Evolutionary conservation across 345 rosid genomes (phyloP).

Genomic region (Erucastrum elatum): DNA sequence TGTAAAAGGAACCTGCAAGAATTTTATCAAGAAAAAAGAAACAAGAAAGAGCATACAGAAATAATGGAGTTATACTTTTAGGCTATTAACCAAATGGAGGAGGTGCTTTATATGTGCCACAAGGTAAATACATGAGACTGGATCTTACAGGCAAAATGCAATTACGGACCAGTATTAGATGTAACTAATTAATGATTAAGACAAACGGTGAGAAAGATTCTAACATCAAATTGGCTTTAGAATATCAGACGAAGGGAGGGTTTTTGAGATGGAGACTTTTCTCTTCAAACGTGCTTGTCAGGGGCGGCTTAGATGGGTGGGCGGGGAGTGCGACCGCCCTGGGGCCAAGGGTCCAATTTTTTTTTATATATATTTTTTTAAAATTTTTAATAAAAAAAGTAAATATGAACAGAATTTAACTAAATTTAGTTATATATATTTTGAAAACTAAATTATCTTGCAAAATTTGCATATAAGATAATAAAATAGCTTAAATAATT

Average conservation of each 20-base stretch:
- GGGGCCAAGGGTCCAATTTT: too few relatives aligned
- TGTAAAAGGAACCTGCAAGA: too few relatives aligned
- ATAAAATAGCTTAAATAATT: too few relatives aligned
- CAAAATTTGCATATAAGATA: too few relatives aligned
- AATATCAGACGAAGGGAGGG: slow-evolving; percentile 19
- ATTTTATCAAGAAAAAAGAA: too few relatives aligned
- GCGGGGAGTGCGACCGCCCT: too few relatives aligned
- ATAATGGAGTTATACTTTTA: background rate
- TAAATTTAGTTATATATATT: too few relatives aligned
- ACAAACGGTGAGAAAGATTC: background rate
- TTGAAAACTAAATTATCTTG: too few relatives aligned
- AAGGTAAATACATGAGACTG: background rate
- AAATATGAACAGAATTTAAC: too few relatives aligned
- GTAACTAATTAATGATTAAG: background rate
- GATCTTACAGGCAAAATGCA: background rate
- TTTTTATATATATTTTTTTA: too few relatives aligned
- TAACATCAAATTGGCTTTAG: background rate
- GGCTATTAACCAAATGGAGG: background rate
- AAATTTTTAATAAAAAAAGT: too few relatives aligned
- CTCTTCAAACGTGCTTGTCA: background rate
- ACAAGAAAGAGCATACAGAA: background rate
- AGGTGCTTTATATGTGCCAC: background rate
- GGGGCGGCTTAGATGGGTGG: too few relatives aligned
- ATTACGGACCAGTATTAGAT: background rate
- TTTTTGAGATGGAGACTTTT: slow-evolving; percentile 36